Evolutionary conservation across 2,329 filamentous ascomycete species (phyloP).

Genomic region (Sarocladium brachiariae): DNA sequence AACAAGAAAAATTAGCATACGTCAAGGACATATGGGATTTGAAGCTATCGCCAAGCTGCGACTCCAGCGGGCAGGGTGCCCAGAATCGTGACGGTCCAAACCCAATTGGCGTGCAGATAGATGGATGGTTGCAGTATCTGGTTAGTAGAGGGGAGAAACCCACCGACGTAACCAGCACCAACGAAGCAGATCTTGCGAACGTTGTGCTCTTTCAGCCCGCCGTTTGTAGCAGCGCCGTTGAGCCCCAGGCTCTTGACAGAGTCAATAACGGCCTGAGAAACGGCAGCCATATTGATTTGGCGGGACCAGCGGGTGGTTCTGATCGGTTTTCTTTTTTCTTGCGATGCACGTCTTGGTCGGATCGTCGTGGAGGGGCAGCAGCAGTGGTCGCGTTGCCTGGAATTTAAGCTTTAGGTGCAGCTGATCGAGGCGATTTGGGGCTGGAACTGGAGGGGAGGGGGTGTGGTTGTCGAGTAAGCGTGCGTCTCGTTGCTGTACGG

Average conservation of each 20-base stretch:
- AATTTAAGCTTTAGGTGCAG: no score
- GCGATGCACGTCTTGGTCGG: no score
- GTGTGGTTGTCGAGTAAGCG: no score
- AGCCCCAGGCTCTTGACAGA: conserved; percentile 25
- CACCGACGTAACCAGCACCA: conserved; percentile 70
- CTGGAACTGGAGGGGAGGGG: neutral
- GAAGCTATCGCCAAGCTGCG: no score
- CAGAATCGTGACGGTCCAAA: no score
- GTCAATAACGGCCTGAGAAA: conserved; percentile 20
- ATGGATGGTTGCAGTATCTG: no score
- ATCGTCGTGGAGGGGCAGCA: no score
- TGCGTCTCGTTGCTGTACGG: no score
- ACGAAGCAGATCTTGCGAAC: conserved; percentile 64
- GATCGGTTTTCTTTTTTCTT: no score
- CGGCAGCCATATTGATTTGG: conserved; percentile 15
- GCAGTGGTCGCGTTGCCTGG: neutral
- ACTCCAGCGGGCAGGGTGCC: no score
- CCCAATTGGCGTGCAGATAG: no score
- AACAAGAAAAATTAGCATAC: conserved; percentile 7
- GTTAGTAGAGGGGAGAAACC: conserved; percentile 26
- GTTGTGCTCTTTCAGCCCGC: conserved; percentile 21
- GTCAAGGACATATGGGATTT: no score
- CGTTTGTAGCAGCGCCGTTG: conserved; percentile 27
- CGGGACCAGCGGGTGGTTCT: neutral
- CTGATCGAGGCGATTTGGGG: neutral